Base-by-base conservation (phyloP, 2,329 filamentous ascomycete species). In the Diaporthe citriasiana region DNA sequence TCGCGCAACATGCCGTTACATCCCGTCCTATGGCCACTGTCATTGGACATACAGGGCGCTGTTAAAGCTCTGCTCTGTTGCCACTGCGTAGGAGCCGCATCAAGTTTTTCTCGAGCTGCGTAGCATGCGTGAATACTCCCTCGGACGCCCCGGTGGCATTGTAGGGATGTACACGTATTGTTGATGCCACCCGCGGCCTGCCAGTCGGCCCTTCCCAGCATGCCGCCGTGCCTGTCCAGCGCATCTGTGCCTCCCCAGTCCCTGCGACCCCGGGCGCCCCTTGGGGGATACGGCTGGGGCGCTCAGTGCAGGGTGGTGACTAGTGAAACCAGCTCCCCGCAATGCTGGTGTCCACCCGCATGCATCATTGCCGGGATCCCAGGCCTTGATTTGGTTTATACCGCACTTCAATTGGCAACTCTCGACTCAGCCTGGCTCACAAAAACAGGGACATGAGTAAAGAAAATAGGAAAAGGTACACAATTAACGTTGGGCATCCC, bases 241-340 rank as follows among this genome's bases (percentile, higher is more conserved):
- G 27, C 53, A 35, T 56, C 17, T 56, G 53, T 56, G 27, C 53
- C 53, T 56, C 53, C 53, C 53, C 22, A 35, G 53, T 56, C 53
- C 53, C 30, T 55, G 51, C 51, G 27, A 19, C 25, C 51, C 51
- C 27, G 2, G 51, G 51, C 13, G 13, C 15, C 51, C 51, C 51
- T 9, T 55, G 9, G 51, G 15, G 10, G 51, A 55, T 55, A 55
- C 51, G 51, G 51, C 51, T 55, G 51, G 51, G 25, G 7, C 51
- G 25, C 25, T 9, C 4, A 33, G 27, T 19, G 51, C 27, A 55
- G 17, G 51, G 51, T 56, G 30, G 30, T 33, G 53, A 35, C 53
- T 35, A 56, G 53, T 56, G 53, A 56, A 56, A 56, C 53, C 53
- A 22, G 7, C 53, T 56, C 53, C 53, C 53, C 53, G 53, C 53